Base-by-base conservation (phyloP, 768 basidiomycete genomes). In the Amanita pseudoporphyria region DNA sequence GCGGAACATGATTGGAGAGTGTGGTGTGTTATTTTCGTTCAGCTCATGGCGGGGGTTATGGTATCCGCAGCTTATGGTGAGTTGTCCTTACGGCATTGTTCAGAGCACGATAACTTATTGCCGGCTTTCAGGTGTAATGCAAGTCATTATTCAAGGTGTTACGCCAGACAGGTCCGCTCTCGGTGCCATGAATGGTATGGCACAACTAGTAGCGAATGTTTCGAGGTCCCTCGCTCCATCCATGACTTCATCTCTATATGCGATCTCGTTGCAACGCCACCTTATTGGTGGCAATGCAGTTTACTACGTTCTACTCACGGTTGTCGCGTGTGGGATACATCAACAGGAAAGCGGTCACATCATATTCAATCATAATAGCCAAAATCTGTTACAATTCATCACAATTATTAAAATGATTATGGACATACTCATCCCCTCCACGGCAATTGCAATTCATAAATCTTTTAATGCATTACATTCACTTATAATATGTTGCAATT, bases 161-260 rank as follows among this genome's bases (percentile, higher is more conserved):
- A 41, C 21, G 30, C 41, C 49, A 5, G 43, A 19, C 13, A 50
- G 19, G n/a, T n/a, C n/a, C n/a, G n/a, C n/a, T 3, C 42, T 50
- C 4, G 49, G 49, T 12, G 35, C 49, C n/a, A 9, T 40, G 22
- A 41, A 50, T 22, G 49, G 49, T n/a, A 26, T 50, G 26, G 38
- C 49, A 7, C 49, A 50, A n/a, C 21, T 31, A 31, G 9, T 36
- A 13, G 41, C 14, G 3, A 43, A 18, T 24, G 16, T 43, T 6
- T 9, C n/a, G 22, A 26, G 49, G 21, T 41, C 49, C n/a, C 21
- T 50, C 9, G 49, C 26, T 50, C n/a, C n/a, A n/a, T n/a, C n/a
- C n/a, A n/a, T n/a, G n/a, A n/a, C n/a, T n/a, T n/a, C n/a, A n/a
- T n/a, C 49, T 12, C 16, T 50, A 21, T 50, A 19, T 37, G 36